Evolutionary conservation across 192 early-diverging fungal species (phyloP), one percentile per base, ranked within the genome.

Genomic region (Podila minutissima): DNA sequence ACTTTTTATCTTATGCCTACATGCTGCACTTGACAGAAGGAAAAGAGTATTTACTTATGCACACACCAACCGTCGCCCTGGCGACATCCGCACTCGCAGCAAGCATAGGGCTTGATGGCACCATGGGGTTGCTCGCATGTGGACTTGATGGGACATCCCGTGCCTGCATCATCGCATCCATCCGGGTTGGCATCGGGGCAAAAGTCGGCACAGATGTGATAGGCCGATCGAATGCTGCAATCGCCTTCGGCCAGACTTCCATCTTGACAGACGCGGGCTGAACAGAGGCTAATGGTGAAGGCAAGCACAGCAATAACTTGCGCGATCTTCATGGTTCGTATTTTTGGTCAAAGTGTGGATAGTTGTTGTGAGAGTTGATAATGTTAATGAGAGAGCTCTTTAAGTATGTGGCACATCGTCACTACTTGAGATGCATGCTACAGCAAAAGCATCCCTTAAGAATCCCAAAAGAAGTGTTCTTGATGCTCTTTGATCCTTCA

Each of bases 61-160:
- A 8, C 48, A 24, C 64, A 65, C 48, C 64, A 51, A 19, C 64
- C 48, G 5, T 65, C 64, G 10, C 13, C 46, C 13, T 65, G 64
- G 26, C 46, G 64, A 58, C 66, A 67, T 58, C 66, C 51, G 53
- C 66, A 67, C 66, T 67, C 64, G 48, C 64, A 65, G 48, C 64
- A 65, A 20, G 38, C 31, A 38, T 22, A 62, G 15, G 61, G 4
- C 20, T 15, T 10, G 15, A 2, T 22, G 19, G 35, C 19, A 3
- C 61, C 35, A 17, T 50, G 48, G 48, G 48, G 48, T 5, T 50
- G 4, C 20, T 4, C 64, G 31, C 64, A 65, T 29, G 64, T 65
- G 24, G 64, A 11, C 64, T 65, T 65, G 20, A 65, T 31, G 19
- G 48, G 26, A 65, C 64, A 65, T 65, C 46, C 64, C 28, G 48